Base-by-base conservation (phyloP, 2,329 filamentous ascomycete species). In the Colletotrichum liaoningense region DNA sequence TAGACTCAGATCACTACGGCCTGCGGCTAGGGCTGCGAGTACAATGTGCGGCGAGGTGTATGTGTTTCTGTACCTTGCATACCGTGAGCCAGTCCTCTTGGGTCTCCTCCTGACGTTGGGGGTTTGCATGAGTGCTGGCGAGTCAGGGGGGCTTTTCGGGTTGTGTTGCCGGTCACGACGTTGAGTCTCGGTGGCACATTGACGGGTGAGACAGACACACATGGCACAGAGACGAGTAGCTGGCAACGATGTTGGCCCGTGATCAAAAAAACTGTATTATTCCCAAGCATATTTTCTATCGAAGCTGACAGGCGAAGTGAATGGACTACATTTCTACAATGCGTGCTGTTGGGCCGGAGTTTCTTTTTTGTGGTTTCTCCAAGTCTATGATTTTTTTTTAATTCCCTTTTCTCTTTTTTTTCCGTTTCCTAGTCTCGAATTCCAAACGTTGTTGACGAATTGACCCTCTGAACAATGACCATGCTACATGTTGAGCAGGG, bases 401-500 rank as follows among this genome's bases (percentile, higher is more conserved):
- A 42, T 7, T 14, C 4, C 22, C 9, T 5, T 2, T 35, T 56
- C 19, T n/a, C 66, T n/a, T 8, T 8, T 64, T 64, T 52, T 12
- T 7, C 9, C 5, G 28, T 9, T 1, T 11, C 26, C 11, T 12
- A 22, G 14, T 11, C 24, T 38, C 4, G 33, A 65, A 57, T 28
- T 30, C 26, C 38, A 24, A 59, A n/a, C n/a, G 24, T 52, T 28
- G 26, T 28, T 28, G 26, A 28, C 26, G 26, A 28, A 28, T 6
- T 6, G 5, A 28, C 26, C 5, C 26, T 28, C 26, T 28, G 26
- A 28, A 28, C 26, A 28, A 28, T 28, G 26, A 28, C 26, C 26
- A 28, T 6, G 5, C 26, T 35, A 35, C 33, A 80, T 76, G 35
- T 78, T 81, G 74, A 98, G 83, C 63, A 98, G 86, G 19, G 94